A percentile compares a stretch with the other conserved stretches of the same genome.
Conservation (phyloP, 306 rosid genomes). For the Albizia julibrissin region DNA sequence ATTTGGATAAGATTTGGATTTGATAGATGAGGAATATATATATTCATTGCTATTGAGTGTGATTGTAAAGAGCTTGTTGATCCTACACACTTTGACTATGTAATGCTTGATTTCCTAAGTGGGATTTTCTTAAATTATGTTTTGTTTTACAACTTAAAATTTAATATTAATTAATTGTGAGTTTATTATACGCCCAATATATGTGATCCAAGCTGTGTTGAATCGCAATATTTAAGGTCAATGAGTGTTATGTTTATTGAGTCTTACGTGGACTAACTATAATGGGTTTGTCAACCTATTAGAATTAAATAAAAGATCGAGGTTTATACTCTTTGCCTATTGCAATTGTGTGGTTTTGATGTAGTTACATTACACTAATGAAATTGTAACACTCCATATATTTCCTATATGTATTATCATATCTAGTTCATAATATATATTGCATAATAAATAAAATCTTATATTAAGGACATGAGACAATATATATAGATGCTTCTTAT, state of each 20-base stretch:
- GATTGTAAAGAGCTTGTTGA: not conserved
- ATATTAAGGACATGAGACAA: too few relatives aligned
- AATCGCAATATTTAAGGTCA: not conserved
- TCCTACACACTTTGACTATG: not conserved
- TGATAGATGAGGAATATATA: not conserved
- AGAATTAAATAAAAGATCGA: not conserved
- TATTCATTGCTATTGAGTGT: not conserved
- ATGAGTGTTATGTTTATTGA: not conserved
- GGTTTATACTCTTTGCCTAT: not conserved
- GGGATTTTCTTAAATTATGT: not conserved
- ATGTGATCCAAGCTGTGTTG: not conserved
- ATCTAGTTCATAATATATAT: too few relatives aligned
- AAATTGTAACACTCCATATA: not conserved
- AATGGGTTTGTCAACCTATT: not conserved
- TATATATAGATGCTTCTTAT: too few relatives aligned
- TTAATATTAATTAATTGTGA: not conserved
- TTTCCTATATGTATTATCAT: too few relatives aligned
- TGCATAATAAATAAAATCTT: too few relatives aligned
- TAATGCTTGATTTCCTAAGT: not conserved
- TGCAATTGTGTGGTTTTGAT: too few relatives aligned
- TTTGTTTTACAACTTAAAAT: not conserved
- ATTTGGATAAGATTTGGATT: not conserved
- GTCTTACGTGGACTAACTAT: not conserved
- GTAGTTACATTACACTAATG: not conserved
- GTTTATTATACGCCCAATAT: too few relatives aligned